Percentiles rank a stretch among this genome's conserved stretches.
Evolutionary conservation across 2,329 filamentous ascomycete genomes (phyloP).

Genomic region (Aaosphaeria pasadenensis): DNA sequence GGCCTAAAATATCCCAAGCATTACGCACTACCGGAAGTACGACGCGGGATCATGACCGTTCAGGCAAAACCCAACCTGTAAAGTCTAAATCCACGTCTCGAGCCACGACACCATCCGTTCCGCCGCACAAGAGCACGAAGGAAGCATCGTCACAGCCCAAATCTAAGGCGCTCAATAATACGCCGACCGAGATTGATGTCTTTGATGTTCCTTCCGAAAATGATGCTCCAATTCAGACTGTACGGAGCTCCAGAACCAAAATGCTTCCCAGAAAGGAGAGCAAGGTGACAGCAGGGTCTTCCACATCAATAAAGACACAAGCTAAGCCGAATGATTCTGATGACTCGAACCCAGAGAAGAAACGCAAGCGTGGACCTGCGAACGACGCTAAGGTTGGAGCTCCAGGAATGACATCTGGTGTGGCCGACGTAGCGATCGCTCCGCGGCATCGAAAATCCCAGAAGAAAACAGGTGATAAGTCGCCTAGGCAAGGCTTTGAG

Average conservation of each 20-base stretch:
- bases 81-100: too few species aligned
- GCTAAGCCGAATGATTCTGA: conserved; percentile 19
- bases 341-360: conserved; percentile 26
- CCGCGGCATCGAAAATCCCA: conserved; percentile 23
- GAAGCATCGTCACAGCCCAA: conserved; percentile 1
- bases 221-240: conserved; percentile 13
- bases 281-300: not conserved
- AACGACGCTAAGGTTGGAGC: too few species aligned
- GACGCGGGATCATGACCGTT: too few species aligned
- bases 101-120: too few species aligned
- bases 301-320: conserved; percentile 1
- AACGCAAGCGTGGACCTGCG: conserved; percentile 22
- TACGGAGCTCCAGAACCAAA: conserved; percentile 12
- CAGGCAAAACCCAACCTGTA: too few species aligned
- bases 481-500: conserved; percentile 9
- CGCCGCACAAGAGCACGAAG: conserved; percentile 4
- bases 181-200: conserved; percentile 6
- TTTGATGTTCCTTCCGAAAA: conserved; percentile 22
- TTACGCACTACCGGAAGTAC: too few species aligned
- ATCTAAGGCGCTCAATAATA: conserved; percentile 7
- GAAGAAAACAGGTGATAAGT: conserved; percentile 20
- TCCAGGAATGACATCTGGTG: too few species aligned
- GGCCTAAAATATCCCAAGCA: too few species aligned
- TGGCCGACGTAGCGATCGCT: not conserved
- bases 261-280: conserved; percentile 1